Conservation (phyloP, 371 early-diverging fungal genomes). For the Coemansia sp. region DNA sequence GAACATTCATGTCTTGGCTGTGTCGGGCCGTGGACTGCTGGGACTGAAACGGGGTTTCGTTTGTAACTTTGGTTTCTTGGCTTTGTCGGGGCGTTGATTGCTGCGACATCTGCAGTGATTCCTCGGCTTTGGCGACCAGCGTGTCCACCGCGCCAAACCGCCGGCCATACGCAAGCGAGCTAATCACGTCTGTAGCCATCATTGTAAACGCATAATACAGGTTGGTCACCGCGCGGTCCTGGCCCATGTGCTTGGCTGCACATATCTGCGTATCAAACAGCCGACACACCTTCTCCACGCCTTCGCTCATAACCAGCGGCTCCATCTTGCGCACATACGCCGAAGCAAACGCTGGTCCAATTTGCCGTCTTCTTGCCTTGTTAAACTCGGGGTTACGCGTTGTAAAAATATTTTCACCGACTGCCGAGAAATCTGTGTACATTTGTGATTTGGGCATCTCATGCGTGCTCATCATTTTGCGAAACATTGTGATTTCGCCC, state of each 20-base stretch:
- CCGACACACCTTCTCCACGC: constrained; percentile 14
- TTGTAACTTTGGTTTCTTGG: background rate
- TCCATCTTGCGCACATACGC: constrained; percentile 26
- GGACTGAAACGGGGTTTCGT: no score
- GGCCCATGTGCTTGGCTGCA: background rate
- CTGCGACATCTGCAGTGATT: background rate
- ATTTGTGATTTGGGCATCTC: constrained; percentile 21
- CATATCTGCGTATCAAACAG: constrained; percentile 14
- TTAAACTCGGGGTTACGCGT: constrained; percentile 19
- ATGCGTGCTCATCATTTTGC: constrained; percentile 22
- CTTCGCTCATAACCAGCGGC: constrained; percentile 16
- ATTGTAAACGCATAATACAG: constrained; percentile 17
- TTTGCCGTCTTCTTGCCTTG: constrained; percentile 21
- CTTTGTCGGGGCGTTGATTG: background rate
- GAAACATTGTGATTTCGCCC: constrained; percentile 17
- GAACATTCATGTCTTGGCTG: background rate
- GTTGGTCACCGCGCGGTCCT: background rate
- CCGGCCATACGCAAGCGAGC: constrained; percentile 18
- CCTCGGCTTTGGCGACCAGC: constrained; percentile 4
- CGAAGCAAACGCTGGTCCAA: constrained; percentile 24
- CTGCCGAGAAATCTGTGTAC: constrained; percentile 21
- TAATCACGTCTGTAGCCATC: constrained; percentile 28
- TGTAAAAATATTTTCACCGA: constrained; percentile 27
- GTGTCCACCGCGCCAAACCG: constrained; percentile 11
- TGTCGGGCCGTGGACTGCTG: background rate